Conservation (phyloP, 257 asterid species). For the Solanum medicagineum region DNA sequence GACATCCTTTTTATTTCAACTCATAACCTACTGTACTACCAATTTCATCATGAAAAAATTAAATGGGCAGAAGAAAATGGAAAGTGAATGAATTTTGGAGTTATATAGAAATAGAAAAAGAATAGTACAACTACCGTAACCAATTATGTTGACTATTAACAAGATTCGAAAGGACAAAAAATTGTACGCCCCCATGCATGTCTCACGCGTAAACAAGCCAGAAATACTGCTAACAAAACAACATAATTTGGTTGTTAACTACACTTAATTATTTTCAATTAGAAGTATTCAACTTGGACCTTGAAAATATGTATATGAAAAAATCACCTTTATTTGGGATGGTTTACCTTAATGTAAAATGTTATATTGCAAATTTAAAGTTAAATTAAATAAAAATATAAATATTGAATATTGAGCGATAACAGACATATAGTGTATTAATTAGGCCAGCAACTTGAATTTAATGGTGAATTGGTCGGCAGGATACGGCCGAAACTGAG, state of each 20-base stretch:
- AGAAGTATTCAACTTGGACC: fast-evolving
- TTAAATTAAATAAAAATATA: fast-evolving
- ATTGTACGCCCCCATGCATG: not conserved
- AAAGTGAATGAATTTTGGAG: not conserved
- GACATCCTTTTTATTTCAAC: not conserved
- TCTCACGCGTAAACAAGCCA: constrained; percentile 7
- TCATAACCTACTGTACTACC: not conserved
- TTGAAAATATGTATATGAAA: not conserved
- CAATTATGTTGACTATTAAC: constrained; percentile 15
- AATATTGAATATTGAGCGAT: not conserved
- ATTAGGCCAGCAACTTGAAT: not conserved
- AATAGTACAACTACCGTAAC: constrained; percentile 11
- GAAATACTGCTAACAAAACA: not conserved
- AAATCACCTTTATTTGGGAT: not conserved
- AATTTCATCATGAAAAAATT: not conserved
- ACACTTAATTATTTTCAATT: not conserved
- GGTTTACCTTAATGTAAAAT: fast-evolving
- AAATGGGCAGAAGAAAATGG: not conserved
- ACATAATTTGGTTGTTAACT: too few relatives aligned
- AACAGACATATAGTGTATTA: not conserved
- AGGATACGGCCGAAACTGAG: not conserved
- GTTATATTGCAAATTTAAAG: fast-evolving
- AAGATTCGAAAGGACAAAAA: not conserved
- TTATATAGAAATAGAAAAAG: not conserved
- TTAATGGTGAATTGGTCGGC: not conserved